A percentile compares a stretch with the other conserved stretches of the same genome.
Conservation (phyloP, 2,329 filamentous ascomycete species). For the Calonectria henricotiae region DNA sequence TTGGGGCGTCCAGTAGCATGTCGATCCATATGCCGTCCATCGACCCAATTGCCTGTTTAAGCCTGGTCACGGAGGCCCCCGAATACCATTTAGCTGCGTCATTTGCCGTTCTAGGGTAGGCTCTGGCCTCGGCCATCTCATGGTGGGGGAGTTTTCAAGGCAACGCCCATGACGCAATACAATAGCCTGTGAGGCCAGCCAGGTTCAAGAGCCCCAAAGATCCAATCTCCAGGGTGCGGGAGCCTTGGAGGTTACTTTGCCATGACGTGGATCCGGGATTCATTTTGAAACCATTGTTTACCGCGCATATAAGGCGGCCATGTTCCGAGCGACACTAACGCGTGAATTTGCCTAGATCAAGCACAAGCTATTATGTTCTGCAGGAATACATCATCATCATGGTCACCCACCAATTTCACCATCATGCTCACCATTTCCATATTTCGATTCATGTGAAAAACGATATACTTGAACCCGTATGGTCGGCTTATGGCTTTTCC, state of each 20-base stretch:
- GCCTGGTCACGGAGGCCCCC: slow-evolving; percentile 27
- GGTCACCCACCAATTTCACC: neutral
- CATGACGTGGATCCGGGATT: slow-evolving; percentile 19
- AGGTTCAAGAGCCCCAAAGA: slow-evolving; percentile 29
- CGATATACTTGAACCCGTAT: neutral
- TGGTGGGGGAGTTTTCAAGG: slow-evolving; percentile 22
- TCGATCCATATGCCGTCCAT: slow-evolving; percentile 10
- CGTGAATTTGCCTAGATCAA: neutral
- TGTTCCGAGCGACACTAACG: slow-evolving; percentile 12
- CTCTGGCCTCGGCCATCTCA: neutral
- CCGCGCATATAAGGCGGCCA: neutral
- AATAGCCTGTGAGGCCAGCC: slow-evolving; percentile 4
- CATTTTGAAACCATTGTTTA: neutral
- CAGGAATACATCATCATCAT: slow-evolving; percentile 25
- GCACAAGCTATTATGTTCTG: slow-evolving; percentile 16
- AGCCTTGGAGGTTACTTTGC: neutral
- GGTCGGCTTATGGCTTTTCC: neutral
- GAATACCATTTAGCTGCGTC: slow-evolving; percentile 7
- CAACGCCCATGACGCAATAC: slow-evolving; percentile 35
- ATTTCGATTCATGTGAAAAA: neutral
- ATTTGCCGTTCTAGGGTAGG: slow-evolving; percentile 32
- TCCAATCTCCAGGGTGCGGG: neutral
- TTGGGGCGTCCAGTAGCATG: slow-evolving; percentile 1
- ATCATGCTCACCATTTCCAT: neutral
- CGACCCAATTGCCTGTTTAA: slow-evolving; percentile 33